Evolutionary conservation across 805 yeast genomes (phyloP).

Genomic region (Lipomyces lipofer): DNA sequence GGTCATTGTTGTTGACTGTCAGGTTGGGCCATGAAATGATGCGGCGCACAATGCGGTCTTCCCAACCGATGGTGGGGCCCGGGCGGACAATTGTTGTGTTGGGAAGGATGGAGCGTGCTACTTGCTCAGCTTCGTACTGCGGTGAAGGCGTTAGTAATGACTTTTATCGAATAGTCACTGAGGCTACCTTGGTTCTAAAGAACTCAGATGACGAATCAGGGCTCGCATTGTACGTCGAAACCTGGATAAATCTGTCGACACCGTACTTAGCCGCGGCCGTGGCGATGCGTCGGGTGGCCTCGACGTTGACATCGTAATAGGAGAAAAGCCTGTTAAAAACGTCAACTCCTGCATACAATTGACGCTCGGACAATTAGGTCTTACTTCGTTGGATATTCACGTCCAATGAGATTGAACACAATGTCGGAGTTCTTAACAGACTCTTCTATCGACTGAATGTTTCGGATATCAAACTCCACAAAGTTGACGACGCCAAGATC

Average conservation of each 20-base stretch:
- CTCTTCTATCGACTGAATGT: conserved; percentile 71
- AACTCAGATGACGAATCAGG: conserved; percentile 67
- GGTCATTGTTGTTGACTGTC: conserved; percentile 65
- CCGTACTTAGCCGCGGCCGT: conserved; percentile 67
- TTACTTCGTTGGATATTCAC: conserved; percentile 71
- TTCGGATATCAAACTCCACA: conserved; percentile 79
- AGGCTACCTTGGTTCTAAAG: conserved; percentile 76
- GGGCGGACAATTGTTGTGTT: conserved; percentile 85
- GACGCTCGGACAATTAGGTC: background rate
- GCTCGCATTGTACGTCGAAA: conserved; percentile 75
- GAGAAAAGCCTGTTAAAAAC: conserved; percentile 55
- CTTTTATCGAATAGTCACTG: conserved; percentile 44
- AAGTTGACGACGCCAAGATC: conserved; percentile 86
- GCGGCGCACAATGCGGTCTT: conserved; percentile 66
- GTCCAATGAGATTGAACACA: conserved; percentile 77
- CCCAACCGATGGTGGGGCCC: conserved; percentile 73
- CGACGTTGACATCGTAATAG: conserved; percentile 82
- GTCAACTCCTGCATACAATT: no score
- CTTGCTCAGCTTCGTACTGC: conserved; percentile 65
- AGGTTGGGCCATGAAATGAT: conserved; percentile 59
- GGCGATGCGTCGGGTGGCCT: conserved; percentile 74
- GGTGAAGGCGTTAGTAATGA: background rate
- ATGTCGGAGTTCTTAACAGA: conserved; percentile 79
- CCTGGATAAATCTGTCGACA: conserved; percentile 74
- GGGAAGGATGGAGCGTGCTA: conserved; percentile 66